Conservation (phyloP, 2,329 filamentous ascomycete species). For the Trichophaea hybrida region DNA sequence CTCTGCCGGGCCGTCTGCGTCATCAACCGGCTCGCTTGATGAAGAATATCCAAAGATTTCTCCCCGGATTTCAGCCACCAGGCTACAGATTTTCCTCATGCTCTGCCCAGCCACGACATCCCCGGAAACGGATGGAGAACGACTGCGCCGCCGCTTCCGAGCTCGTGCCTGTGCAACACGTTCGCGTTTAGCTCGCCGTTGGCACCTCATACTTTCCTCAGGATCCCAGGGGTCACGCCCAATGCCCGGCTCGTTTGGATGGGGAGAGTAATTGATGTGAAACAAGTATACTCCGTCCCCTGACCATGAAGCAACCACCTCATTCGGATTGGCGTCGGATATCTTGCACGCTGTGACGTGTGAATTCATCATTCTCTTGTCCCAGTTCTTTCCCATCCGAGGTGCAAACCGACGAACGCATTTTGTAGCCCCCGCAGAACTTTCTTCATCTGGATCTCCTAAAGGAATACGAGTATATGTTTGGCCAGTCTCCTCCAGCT, state of each 20-base stretch:
- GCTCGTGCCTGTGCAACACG: not conserved
- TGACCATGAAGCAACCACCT: slow-evolving; percentile 55
- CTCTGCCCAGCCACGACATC: slow-evolving; percentile 9
- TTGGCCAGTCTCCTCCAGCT: slow-evolving; percentile 39
- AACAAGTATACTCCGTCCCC: slow-evolving; percentile 53
- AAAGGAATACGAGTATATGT: not conserved
- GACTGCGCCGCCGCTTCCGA: not conserved
- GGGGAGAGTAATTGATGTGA: slow-evolving; percentile 45
- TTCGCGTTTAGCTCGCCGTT: slow-evolving; percentile 23
- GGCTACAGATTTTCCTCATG: slow-evolving; percentile 10
- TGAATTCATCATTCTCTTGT: slow-evolving; percentile 40
- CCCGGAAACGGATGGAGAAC: not conserved
- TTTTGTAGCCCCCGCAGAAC: slow-evolving; percentile 42
- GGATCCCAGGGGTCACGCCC: slow-evolving; percentile 29
- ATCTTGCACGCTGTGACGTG: slow-evolving; percentile 60
- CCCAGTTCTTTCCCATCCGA: slow-evolving; percentile 41
- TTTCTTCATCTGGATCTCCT: slow-evolving; percentile 31
- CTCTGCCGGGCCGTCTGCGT: not conserved
- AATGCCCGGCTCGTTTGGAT: slow-evolving; percentile 30
- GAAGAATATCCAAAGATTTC: slow-evolving; percentile 13
- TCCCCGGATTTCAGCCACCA: slow-evolving; percentile 16
- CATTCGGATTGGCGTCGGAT: slow-evolving; percentile 52
- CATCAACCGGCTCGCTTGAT: slow-evolving; percentile 1
- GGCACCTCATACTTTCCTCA: not conserved
- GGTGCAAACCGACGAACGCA: slow-evolving; percentile 55